Base-by-base conservation (phyloP, 2,329 filamentous ascomycete genomes). In the Fusarium oxysporum region DNA sequence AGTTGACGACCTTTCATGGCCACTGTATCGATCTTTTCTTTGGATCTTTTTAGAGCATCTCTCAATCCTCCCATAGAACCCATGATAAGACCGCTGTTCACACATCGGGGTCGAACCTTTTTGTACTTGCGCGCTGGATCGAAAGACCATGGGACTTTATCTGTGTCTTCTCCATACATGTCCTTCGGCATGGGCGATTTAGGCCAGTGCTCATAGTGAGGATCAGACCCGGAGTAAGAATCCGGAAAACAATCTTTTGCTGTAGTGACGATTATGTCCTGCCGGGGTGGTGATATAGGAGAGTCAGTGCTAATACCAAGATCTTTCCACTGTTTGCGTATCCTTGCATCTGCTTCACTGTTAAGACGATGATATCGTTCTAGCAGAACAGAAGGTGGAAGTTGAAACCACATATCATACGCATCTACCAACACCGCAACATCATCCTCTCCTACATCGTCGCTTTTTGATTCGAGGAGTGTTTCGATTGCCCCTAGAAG, bases 401-500 rank as follows among this genome's bases (percentile, higher is more conserved):
- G 77, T 56, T 83, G 82, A 45, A 83, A 83, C 82, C 82, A 83
- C 41, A 81, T 72, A 45, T 83, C 81, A 66, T 83, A 80, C 0
- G 81, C 80, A 30, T 83, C 82, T 4, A 83, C 79, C n/a, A 83
- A 72, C 1, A 83, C 71, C 2, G 79, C 78, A 2, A 83, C 64
- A 60, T 82, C 80, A 16, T 83, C 74, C 11, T 81, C 76, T 10
- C 70, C 58, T 2, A 54, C 77, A 37, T 73, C 70, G 8, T 70
- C 58, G 5, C 62, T 53, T 37, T 59, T 16, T 2, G 40, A 55
- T 32, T 75, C 69, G 8, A 82, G 74, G 2, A 82, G 65, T 1
- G 74, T 74, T 37, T 81, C 74, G 13, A 82, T 78, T 23, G 73
- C 79, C 3, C 72, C 76, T 0, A 82, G 68, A 6, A 82, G 68